These are phyloP conservation scores for Penicillium antarcticum DNA, from an alignment of 495 filamentous ascomycete species.

Conservation along the genomic window DNA sequence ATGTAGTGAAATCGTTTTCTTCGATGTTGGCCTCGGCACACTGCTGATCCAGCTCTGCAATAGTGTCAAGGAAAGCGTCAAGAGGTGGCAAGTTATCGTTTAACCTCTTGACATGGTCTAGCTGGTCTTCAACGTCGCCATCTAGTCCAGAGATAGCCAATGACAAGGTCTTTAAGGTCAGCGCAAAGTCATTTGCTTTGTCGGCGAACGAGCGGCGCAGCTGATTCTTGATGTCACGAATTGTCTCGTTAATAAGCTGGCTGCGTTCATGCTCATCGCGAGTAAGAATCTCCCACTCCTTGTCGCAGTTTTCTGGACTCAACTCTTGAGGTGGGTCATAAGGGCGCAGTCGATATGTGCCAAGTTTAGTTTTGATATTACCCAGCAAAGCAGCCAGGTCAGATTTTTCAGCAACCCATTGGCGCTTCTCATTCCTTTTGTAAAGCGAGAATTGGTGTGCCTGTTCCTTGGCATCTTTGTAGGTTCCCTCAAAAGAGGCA, in stretches of 20 bases:
- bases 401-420: slow-evolving; percentile 97
- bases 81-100: slow-evolving; percentile 80
- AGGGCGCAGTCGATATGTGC: slow-evolving; percentile 84
- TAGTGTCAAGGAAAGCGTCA: slow-evolving; percentile 80
- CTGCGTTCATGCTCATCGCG: slow-evolving; percentile 80
- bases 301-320: slow-evolving; percentile 72
- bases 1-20: slow-evolving; percentile 98
- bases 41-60: slow-evolving; percentile 77
- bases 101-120: slow-evolving; percentile 76
- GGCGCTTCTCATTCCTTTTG: slow-evolving; percentile 81
- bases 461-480: slow-evolving; percentile 89
- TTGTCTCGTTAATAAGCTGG: slow-evolving; percentile 95
- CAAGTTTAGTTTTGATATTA: slow-evolving; percentile 98
- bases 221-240: slow-evolving; percentile 94
- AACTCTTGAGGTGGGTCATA: slow-evolving; percentile 86
- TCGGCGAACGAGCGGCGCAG: slow-evolving; percentile 91
- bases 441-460: slow-evolving; percentile 76
- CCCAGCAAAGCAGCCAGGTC: slow-evolving; percentile 88
- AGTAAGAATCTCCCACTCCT: slow-evolving; percentile 75
- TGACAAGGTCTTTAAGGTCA: slow-evolving; percentile 89
- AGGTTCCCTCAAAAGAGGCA: slow-evolving; percentile 84
- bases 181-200: slow-evolving; percentile 94
- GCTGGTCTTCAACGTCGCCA: slow-evolving; percentile 92
- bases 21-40: slow-evolving; percentile 97
- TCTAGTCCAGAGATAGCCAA: slow-evolving; percentile 90